Evolutionary conservation across 805 yeast species (phyloP).

Genomic region (Geotrichum ghanense): DNA sequence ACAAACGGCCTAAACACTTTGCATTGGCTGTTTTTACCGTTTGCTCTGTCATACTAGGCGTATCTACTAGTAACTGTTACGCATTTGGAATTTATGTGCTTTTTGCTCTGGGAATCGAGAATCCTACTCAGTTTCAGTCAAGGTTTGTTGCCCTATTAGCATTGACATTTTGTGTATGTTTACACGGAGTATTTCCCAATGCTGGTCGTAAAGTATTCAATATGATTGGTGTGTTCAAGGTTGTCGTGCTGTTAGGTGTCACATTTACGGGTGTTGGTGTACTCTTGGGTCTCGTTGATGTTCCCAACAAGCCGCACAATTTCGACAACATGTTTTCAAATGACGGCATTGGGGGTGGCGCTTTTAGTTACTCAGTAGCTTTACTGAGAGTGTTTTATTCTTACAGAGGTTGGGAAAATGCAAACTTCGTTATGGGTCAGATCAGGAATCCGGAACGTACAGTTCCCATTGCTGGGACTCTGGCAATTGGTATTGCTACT

Average conservation of each 20-base stretch:
- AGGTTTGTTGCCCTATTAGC: conserved; percentile 40
- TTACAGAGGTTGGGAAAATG: conserved; percentile 63
- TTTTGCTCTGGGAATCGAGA: conserved; percentile 30
- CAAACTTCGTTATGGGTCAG: conserved; percentile 51
- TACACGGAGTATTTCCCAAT: conserved; percentile 39
- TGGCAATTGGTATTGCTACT: conserved; percentile 43
- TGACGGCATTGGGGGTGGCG: conserved; percentile 32
- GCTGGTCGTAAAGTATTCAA: conserved; percentile 43
- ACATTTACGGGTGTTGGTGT: conserved; percentile 37
- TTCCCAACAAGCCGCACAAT: conserved; percentile 24
- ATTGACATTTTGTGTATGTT: conserved; percentile 34
- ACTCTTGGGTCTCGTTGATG: conserved; percentile 24
- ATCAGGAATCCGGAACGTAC: conserved; percentile 45
- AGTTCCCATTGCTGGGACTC: conserved; percentile 48
- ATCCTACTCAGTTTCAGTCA: conserved; percentile 26
- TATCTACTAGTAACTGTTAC: conserved; percentile 51
- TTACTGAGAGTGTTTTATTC: conserved; percentile 49
- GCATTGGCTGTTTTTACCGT: conserved; percentile 40
- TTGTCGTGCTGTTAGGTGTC: conserved; percentile 38
- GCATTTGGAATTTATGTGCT: conserved; percentile 54
- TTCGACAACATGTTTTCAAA: conserved; percentile 30
- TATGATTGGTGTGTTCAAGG: conserved; percentile 42
- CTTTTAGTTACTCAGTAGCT: conserved; percentile 45
- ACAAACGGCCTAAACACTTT: conserved; percentile 40
- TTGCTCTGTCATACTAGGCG: conserved; percentile 45